Evolutionary conservation across 805 yeast species (phyloP).

Genomic region (Candida chauliodis): DNA sequence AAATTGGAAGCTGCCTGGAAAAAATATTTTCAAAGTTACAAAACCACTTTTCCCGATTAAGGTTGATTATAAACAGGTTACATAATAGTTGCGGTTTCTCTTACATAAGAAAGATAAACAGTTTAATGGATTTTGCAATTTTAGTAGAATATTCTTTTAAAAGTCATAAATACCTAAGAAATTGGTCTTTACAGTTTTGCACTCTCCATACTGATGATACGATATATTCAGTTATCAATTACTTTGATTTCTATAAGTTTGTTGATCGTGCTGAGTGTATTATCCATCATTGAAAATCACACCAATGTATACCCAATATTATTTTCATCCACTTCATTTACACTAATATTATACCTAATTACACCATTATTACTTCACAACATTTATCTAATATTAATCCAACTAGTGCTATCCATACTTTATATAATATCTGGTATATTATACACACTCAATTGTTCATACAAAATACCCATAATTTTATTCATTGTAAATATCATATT

Average conservation of each 20-base stretch:
- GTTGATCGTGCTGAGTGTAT: conserved; percentile 2
- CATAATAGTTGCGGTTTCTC: not conserved
- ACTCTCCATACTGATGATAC: conserved; percentile 7
- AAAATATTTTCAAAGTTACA: too few species aligned
- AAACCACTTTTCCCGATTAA: too few species aligned
- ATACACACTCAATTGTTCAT: not conserved
- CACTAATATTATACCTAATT: conserved; percentile 3
- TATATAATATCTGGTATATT: conserved; percentile 13
- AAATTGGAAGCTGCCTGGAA: too few species aligned
- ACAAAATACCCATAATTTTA: conserved; percentile 6
- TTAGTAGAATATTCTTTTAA: not conserved
- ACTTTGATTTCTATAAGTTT: conserved; percentile 1
- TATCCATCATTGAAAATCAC: conserved; percentile 1
- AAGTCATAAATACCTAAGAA: too few species aligned
- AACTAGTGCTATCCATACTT: conserved; percentile 8
- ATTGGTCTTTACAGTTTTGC: too few species aligned
- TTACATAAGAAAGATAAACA: not conserved
- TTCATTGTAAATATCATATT: conserved; percentile 11
- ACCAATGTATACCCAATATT: conserved; percentile 1
- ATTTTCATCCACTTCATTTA: conserved; percentile 8
- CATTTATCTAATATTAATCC: conserved; percentile 7
- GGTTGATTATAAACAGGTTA: conserved; percentile 1
- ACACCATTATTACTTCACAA: conserved; percentile 6
- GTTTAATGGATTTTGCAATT: conserved; percentile 1
- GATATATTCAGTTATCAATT: conserved; percentile 4